phyloP scores from a whole-genome alignment of 257 asterid genomes.

The Henckelia pumila region DNA sequence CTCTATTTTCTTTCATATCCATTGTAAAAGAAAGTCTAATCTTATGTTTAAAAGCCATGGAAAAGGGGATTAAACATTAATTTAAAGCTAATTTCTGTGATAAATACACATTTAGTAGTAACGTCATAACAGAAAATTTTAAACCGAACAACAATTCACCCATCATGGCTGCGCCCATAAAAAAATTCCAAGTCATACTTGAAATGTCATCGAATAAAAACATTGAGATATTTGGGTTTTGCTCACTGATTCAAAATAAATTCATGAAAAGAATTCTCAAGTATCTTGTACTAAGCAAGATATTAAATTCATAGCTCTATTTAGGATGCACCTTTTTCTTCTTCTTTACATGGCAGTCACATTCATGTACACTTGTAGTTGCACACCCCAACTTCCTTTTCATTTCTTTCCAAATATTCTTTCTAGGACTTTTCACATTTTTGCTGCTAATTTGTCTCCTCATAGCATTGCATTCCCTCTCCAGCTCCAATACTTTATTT shows the following conservation, averaged over 20 bases:
- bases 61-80: not conserved
- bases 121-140: not conserved
- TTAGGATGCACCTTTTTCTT: constrained; percentile 62
- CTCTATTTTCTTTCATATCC: not conserved
- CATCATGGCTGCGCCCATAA: not conserved
- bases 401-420: constrained; percentile 75
- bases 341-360: constrained; percentile 66
- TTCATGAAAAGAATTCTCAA: not conserved
- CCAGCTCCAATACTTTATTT: constrained; percentile 58
- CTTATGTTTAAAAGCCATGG: not conserved
- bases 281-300: not conserved
- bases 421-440: constrained; percentile 29
- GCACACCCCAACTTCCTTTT: constrained; percentile 83
- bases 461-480: constrained; percentile 54
- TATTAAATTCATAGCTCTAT: constrained; percentile 11
- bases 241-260: not conserved
- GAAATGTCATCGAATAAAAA: not conserved
- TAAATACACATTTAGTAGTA: not conserved
- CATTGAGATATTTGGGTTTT: not conserved
- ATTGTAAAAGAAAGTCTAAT: not conserved
- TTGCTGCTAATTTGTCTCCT: constrained; percentile 46
- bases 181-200: not conserved
- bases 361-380: constrained; percentile 36
- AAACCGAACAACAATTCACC: not conserved
- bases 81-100: no score